These are phyloP conservation scores for Termitomyces sp. DNA, from an alignment of 768 basidiomycete genomes.

Conservation along the genomic window DNA sequence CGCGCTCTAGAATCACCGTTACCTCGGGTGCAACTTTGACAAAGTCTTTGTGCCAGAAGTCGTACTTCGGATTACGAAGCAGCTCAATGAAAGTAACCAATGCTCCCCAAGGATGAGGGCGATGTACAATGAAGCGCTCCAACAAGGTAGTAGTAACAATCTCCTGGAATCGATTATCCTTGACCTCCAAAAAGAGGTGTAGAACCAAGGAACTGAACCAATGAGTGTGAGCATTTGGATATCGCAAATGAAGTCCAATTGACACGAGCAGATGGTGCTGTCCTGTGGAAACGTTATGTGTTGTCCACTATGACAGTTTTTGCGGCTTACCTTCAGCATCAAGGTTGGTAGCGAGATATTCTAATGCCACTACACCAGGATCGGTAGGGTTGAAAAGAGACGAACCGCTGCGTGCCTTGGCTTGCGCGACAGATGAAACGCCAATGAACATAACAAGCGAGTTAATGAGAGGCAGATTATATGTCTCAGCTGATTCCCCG, in stretches of 20 bases:
- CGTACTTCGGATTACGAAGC: constrained; percentile 84
- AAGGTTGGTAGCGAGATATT: constrained; percentile 76
- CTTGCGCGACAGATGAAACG: constrained; percentile 87
- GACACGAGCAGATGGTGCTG: constrained; percentile 93
- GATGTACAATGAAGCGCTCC: constrained; percentile 89
- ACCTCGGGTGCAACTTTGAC: constrained; percentile 84
- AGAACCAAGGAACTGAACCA: constrained; percentile 95
- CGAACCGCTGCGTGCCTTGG: constrained; percentile 79
- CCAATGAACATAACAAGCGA: constrained; percentile 95
- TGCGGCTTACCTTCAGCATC: constrained; percentile 79
- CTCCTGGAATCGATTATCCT: constrained; percentile 73
- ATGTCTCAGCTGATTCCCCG: constrained; percentile 51
- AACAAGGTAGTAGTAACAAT: constrained; percentile 85
- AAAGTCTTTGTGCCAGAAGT: constrained; percentile 88
- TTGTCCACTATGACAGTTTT: not conserved
- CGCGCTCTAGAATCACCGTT: constrained; percentile 78
- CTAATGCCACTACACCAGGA: constrained; percentile 79
- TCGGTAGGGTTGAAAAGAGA: constrained; percentile 78
- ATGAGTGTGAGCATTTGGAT: constrained; percentile 97
- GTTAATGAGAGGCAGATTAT: constrained; percentile 89
- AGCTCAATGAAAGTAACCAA: constrained; percentile 92
- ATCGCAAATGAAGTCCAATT: constrained; percentile 92
- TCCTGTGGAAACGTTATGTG: constrained; percentile 39
- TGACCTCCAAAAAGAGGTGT: constrained; percentile 78
- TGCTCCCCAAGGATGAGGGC: constrained; percentile 96